A percentile compares a stretch with the other conserved stretches of the same genome.
Evolutionary conservation across 78 protist genomes (phyloP).

Genomic region (Dictyostelium brefeldianum): DNA sequence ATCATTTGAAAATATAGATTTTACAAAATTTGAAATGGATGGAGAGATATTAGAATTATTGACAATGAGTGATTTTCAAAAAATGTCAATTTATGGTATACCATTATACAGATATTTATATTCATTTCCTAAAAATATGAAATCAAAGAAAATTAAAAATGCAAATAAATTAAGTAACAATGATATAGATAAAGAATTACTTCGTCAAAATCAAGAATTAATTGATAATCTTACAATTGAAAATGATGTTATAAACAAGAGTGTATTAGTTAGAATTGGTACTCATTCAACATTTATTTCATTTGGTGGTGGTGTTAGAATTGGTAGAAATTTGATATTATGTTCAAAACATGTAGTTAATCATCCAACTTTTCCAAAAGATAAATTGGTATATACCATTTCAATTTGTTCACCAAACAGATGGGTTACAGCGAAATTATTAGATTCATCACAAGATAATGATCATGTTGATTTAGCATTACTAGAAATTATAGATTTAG

Average conservation of each 20-base stretch:
- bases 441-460: background rate
- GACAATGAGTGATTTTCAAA: background rate
- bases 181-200: background rate
- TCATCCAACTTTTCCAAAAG: background rate
- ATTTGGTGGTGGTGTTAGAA: slow-evolving; percentile 16
- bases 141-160: background rate
- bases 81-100: background rate
- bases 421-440: background rate
- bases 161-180: background rate
- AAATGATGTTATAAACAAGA: background rate
- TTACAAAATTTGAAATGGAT: background rate
- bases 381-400: background rate
- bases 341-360: background rate
- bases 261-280: slow-evolving; percentile 14
- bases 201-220: too few relatives aligned
- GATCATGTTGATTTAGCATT: background rate
- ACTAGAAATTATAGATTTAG: background rate
- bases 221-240: background rate
- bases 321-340: background rate
- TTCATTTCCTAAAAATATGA: background rate
- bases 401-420: background rate
- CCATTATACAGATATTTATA: background rate
- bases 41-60: background rate
- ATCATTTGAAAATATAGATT: background rate
- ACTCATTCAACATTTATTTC: background rate